phyloP scores from a whole-genome alignment of 225 moss, liverwort and hornwort species.

The Antitrichia curtipendula region DNA sequence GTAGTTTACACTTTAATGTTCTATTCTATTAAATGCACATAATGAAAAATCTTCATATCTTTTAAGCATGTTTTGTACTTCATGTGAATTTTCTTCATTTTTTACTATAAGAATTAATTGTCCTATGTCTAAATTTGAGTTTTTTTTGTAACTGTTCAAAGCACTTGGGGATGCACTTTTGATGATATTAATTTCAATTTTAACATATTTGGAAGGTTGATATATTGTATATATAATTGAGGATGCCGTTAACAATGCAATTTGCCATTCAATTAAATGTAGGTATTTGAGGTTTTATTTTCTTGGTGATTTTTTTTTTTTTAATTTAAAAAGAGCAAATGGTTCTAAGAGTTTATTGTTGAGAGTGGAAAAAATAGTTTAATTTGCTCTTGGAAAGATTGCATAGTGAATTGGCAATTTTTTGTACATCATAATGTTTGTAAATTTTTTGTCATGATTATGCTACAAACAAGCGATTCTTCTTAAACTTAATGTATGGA shows the following conservation, averaged over 20 bases:
- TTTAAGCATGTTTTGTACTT: neutral
- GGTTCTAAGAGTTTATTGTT: accelerated
- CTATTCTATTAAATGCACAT: neutral
- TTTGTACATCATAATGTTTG: neutral
- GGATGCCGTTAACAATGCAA: accelerated
- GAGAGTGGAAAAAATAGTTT: neutral
- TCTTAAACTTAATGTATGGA: neutral
- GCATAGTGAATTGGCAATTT: no score
- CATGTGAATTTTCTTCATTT: neutral
- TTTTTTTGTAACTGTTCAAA: neutral
- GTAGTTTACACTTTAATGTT: no score
- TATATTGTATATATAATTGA: neutral
- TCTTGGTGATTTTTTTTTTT: neutral
- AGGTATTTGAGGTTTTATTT: neutral
- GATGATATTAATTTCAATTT: neutral
- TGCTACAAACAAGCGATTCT: neutral
- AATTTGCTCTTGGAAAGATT: neutral
- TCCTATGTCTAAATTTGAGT: neutral
- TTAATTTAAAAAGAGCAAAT: accelerated
- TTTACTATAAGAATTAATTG: neutral
- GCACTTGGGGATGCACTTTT: accelerated
- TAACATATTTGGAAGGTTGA: accelerated
- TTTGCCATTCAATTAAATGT: neutral
- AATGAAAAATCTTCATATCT: neutral
- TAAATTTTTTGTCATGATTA: neutral